A percentile compares a stretch with the other conserved stretches of the same genome.
Conservation (phyloP, 441 rosid species). For the Adansonia madagascariensis region DNA sequence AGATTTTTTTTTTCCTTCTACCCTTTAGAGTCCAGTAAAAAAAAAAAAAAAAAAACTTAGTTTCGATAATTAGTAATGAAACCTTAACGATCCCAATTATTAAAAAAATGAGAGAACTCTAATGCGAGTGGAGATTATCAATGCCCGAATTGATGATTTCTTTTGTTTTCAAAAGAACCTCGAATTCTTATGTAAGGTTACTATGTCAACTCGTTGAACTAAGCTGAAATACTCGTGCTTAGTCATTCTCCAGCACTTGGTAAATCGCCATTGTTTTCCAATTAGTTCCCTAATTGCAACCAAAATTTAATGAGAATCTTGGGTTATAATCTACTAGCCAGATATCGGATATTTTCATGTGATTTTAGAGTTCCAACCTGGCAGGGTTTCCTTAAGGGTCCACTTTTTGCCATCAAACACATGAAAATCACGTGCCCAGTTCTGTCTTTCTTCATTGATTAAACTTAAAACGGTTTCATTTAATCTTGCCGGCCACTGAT, state of each 20-base stretch:
- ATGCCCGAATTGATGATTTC: no score
- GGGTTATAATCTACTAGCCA: not conserved
- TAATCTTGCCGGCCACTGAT: slow-evolving; percentile 26
- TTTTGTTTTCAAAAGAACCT: no score
- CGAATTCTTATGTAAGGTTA: no score
- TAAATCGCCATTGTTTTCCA: slow-evolving; percentile 37
- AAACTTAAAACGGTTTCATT: slow-evolving; percentile 17
- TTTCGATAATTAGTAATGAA: no score
- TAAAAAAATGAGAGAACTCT: no score
- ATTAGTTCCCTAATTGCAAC: no score
- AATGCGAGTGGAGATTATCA: no score
- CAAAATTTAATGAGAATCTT: not conserved
- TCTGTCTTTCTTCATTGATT: not conserved
- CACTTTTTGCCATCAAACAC: slow-evolving; percentile 36
- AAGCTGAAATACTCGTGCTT: slow-evolving; percentile 22
- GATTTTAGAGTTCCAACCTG: slow-evolving; percentile 6
- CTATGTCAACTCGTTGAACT: no score
- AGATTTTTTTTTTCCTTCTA: no score
- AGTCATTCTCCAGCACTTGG: slow-evolving; percentile 61
- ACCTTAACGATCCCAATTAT: no score
- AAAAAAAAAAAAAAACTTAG: no score
- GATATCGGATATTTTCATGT: not conserved
- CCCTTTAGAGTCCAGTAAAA: no score
- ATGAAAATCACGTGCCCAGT: slow-evolving; percentile 33
- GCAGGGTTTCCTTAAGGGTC: slow-evolving; percentile 32